Evolutionary conservation across 108 stramenopile genomes (phyloP).

Genomic region (Skeletonema costatum): DNA sequence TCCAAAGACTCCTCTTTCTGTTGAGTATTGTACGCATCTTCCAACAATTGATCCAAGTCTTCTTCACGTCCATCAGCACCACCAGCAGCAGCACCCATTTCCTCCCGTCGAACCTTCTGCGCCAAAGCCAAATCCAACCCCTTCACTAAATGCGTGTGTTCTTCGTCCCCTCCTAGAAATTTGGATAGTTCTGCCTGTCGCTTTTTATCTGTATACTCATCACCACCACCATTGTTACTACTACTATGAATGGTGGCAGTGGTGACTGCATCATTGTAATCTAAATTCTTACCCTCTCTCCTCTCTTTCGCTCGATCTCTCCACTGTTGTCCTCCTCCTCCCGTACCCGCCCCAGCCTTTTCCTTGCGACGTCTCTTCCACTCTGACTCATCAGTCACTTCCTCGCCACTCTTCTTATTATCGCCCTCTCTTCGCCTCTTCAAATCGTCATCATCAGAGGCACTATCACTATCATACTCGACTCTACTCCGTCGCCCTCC

Average conservation of each 20-base stretch:
- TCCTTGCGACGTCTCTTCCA: conserved; percentile 37
- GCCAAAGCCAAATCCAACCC: conserved; percentile 89
- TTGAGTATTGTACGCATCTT: conserved; percentile 12
- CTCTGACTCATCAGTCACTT: conserved; percentile 26
- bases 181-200: conserved; percentile 71
- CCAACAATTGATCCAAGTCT: conserved; percentile 46
- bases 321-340: conserved; percentile 42
- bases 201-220: conserved; percentile 6
- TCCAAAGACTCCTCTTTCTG: neutral
- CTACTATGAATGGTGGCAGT: neutral
- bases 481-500: conserved; percentile 25
- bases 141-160: conserved; percentile 89
- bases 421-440: conserved; percentile 4
- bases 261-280: conserved; percentile 5
- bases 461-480: conserved; percentile 20
- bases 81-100: conserved; percentile 20
- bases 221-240: neutral
- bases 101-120: conserved; percentile 69
- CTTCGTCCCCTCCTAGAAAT: conserved; percentile 86
- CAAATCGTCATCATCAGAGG: neutral
- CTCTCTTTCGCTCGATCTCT: conserved; percentile 87
- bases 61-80: neutral
- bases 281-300: conserved; percentile 61
- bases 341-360: conserved; percentile 15
- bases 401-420: conserved; percentile 35